Base-by-base conservation (phyloP, 108 stramenopile species). In the Fistulifera solaris region DNA sequence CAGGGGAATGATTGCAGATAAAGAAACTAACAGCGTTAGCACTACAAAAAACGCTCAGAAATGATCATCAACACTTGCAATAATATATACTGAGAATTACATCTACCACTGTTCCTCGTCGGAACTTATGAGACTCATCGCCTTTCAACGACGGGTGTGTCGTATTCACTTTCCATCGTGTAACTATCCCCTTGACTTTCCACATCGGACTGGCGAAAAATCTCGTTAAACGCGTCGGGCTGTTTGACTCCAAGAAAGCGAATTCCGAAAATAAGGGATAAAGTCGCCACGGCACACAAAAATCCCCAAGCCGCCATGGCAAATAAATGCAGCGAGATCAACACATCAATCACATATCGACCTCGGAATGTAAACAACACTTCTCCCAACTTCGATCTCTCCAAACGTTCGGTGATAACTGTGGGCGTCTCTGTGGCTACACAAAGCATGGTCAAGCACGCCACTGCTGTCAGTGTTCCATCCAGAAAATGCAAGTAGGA, bases 181-280 rank as follows among this genome's bases (percentile, higher is more conserved):
- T 77, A 77, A 8, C 66, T 65, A 31, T 72, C 71, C 2, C 55
- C 61, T n/a, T 68, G 56, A 8, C 56, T 59, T 39, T 79, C 78
- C 38, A 79, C 63, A 51, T 74, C 78, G 6, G 66, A 65, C 48
- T 75, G 76, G 12, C 80, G 76, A 51, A 81, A 81, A 52, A 81
- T 76, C 52, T 77, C 75, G 39, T 77, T 77, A 54, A 81, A 81
- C 15, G 80, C 76, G 40, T 81, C 80, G 1, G 80, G 80, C 39
- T 81, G 80, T 52, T 76, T 81, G 38, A 81, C 76, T 4, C 80
- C 80, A 31, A 77, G 40, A 59, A 81, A 77, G 10, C 80, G 80
- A 63, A 81, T 77, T n/a, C 80, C 76, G 53, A 81, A 81, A 27
- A 81, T 81, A 12, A 81, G 63, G 14, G 51, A 47, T 14, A 77